Evolutionary conservation across 2,329 filamentous ascomycete genomes (phyloP).

Genomic region (Didymella keratinophila): DNA sequence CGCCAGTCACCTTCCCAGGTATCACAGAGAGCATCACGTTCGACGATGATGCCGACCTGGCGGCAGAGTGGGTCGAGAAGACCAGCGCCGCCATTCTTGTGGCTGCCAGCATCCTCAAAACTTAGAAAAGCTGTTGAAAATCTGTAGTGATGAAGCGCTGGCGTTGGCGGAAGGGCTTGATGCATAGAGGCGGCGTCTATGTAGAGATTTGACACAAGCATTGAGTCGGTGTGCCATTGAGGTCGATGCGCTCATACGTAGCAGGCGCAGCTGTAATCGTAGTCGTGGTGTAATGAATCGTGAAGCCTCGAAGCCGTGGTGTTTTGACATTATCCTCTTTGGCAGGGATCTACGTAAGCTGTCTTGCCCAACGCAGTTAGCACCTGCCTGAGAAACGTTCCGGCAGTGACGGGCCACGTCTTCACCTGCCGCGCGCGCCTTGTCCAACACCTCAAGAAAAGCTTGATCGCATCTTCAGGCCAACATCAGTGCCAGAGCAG

Average conservation of each 20-base stretch:
- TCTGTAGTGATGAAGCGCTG: not conserved
- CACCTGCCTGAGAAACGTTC: not conserved
- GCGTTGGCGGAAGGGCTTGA: conserved; percentile 1
- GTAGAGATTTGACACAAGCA: conserved; percentile 6
- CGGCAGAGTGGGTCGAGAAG: conserved; percentile 48
- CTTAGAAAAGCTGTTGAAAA: not conserved
- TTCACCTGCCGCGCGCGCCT: conserved; percentile 6
- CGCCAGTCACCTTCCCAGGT: conserved; percentile 49
- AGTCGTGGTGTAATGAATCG: conserved; percentile 18
- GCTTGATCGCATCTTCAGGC: conserved; percentile 5
- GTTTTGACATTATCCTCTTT: not conserved
- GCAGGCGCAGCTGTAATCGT: conserved; percentile 5
- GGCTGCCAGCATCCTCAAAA: conserved; percentile 46
- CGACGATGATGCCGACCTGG: conserved; percentile 37
- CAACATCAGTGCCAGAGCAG: conserved; percentile 6
- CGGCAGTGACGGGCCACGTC: conserved; percentile 14
- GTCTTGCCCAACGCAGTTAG: conserved; percentile 12
- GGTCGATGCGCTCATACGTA: conserved; percentile 2
- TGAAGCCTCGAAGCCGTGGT: conserved; percentile 4
- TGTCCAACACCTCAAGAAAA: not conserved
- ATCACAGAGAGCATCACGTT: conserved; percentile 51
- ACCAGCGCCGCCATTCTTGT: conserved; percentile 44
- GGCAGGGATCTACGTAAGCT: conserved; percentile 19
- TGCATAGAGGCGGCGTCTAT: conserved; percentile 3
- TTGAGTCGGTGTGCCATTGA: not conserved